Conservation (phyloP, 176 grass and related monocot genomes). For the Lolium multiflorum region DNA sequence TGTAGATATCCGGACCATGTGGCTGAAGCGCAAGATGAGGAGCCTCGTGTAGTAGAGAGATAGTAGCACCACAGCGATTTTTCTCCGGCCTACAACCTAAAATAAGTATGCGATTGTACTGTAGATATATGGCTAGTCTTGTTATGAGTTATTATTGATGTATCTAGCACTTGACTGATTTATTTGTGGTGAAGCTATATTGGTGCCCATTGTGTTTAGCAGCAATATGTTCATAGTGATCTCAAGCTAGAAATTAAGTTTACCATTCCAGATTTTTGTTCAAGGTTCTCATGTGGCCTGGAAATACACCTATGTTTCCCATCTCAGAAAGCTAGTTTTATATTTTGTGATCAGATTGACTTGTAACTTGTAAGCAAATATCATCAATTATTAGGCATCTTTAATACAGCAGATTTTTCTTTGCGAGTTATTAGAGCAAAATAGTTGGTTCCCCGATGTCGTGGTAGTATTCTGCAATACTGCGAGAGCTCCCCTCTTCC, state of each 20-base stretch:
- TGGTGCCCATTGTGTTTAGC: background rate
- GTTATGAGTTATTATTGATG: constrained; percentile 42
- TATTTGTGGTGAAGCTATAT: constrained; percentile 41
- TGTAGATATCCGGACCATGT: constrained; percentile 66
- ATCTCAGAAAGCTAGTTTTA: no score
- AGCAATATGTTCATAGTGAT: background rate
- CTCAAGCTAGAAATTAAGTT: background rate
- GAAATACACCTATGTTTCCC: no score
- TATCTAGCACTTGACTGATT: constrained; percentile 41
- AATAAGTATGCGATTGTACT: constrained; percentile 44
- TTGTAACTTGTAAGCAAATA: no score
- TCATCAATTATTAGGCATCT: no score
- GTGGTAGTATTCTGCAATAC: no score
- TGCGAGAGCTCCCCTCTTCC: no score
- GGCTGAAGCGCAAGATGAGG: constrained; percentile 72
- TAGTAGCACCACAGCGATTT: constrained; percentile 6
- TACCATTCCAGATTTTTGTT: background rate
- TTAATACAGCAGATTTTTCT: no score
- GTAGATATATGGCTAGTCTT: constrained; percentile 57
- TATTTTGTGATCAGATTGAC: no score
- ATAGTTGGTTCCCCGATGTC: no score
- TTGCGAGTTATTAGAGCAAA: no score
- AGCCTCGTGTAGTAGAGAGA: constrained; percentile 59
- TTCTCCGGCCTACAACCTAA: constrained; percentile 34
- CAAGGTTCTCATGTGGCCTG: no score